Evolutionary conservation across 2,329 filamentous ascomycete species (phyloP).

Genomic region (Clonostachys byssicola): DNA sequence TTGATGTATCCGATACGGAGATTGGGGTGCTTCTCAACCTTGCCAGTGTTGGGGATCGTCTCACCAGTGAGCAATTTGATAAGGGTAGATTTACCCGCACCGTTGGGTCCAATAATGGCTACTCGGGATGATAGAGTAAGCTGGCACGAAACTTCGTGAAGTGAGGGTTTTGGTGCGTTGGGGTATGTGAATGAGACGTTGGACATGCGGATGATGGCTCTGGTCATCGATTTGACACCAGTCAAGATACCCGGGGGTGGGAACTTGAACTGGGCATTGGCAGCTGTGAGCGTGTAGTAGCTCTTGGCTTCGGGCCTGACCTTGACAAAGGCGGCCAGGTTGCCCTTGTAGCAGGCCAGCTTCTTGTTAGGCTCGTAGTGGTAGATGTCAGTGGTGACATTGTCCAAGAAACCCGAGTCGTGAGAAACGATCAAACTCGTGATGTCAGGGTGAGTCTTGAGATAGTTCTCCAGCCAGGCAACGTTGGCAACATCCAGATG

Average conservation of each 20-base stretch:
- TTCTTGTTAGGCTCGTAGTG: constrained; percentile 98
- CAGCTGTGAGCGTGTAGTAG: constrained; percentile 93
- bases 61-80: constrained; percentile 97
- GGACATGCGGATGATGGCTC: constrained; percentile 92
- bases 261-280: constrained; percentile 95
- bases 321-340: constrained; percentile 79
- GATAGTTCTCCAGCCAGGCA: constrained; percentile 91
- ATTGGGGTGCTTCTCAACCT: constrained; percentile 97
- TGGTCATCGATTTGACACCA: constrained; percentile 91
- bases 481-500: constrained; percentile 96
- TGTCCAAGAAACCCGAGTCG: constrained; percentile 96
- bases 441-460: constrained; percentile 93
- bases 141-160: constrained; percentile 81
- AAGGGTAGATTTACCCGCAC: constrained; percentile 95
- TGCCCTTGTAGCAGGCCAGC: constrained; percentile 79
- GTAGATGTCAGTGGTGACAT: constrained; percentile 97
- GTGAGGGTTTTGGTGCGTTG: constrained; percentile 80
- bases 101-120: constrained; percentile 95
- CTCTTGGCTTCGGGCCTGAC: constrained; percentile 91
- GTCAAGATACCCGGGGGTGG: constrained; percentile 90
- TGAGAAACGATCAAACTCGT: constrained; percentile 97
- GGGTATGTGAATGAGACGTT: constrained; percentile 93
- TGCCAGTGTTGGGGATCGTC: constrained; percentile 75
- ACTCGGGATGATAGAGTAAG: constrained; percentile 87
- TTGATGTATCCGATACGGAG: constrained; percentile 99